Evolutionary conservation across 2,329 filamentous ascomycete species (phyloP), one percentile per base, ranked within the genome.

Genomic region (Cladosporium sp.): DNA sequence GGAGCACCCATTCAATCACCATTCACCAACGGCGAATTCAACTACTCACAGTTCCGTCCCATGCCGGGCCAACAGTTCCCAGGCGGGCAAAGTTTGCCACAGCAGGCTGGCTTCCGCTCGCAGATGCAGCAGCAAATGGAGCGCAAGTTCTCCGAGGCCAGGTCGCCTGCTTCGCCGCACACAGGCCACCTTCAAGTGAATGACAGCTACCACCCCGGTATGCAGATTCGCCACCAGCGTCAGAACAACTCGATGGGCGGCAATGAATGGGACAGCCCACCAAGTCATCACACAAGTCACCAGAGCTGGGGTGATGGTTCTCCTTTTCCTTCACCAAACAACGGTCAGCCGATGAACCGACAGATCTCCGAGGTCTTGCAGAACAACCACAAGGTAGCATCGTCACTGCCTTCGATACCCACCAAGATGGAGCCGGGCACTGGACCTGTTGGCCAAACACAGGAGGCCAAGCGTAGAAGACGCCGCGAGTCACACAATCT

Each of bases 401-500:
- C 75, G 12, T 97, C 94, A 0, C 89, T 98, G 81, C 94, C 94
- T 1, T 86, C 92, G 41, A 97, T 98, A 81, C 94, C 94, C 2
- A 86, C 92, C 38, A 97, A 97, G 81, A 88, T 97, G 61, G 85
- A 87, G 70, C 86, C 85, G 64, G 83, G 79, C 54, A 79, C 72
- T 36, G 81, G 83, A 65, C 73, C 74, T 28, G 72, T 76, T 15
- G 84, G 90, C 62, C 92, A 95, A 64, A 90, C 92, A 0, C 93
- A 97, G 74, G 95, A 98, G 77, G 93, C 93, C 74, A 98, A 98
- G 86, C 88, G 93, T 72, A 92, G 94, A 78, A 87, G 93, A 68
- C 88, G 95, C 67, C 87, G 95, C 47, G 95, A 97, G 75, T 98
- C 94, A 0, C 95, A 99, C 81, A 98, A 99, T 76, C 85, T 96